Evolutionary conservation across 257 asterid genomes (phyloP).

Genomic region (Ocimum tenuiflorum): DNA sequence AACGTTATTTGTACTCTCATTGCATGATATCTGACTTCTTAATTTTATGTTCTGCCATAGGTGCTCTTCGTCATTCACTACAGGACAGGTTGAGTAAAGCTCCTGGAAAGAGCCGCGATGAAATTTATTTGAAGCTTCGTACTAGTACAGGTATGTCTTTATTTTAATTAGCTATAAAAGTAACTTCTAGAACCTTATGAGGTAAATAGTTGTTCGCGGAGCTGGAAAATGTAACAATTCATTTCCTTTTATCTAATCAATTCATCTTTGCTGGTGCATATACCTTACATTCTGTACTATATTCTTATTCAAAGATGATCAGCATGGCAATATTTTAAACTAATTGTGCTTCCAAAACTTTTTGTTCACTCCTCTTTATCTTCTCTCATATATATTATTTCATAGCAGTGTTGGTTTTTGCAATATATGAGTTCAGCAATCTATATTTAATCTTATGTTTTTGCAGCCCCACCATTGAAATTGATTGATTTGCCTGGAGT

Average conservation of each 20-base stretch:
- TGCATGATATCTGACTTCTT: slow-evolving; percentile 12
- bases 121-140: slow-evolving; percentile 81
- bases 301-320: background rate
- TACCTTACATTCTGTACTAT: background rate
- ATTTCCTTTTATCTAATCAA: background rate
- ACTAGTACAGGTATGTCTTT: slow-evolving; percentile 82
- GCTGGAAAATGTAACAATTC: background rate
- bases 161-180: background rate
- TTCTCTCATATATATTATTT: background rate
- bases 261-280: slow-evolving; percentile 9
- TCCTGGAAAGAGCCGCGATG: slow-evolving; percentile 83
- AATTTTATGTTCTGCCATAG: slow-evolving; percentile 33
- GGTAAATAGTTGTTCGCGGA: background rate
- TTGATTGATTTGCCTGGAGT: slow-evolving; percentile 96
- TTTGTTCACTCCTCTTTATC: background rate
- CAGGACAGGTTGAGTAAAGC: slow-evolving; percentile 85
- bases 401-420: background rate
- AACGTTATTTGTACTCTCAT: slow-evolving; percentile 9
- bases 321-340: background rate
- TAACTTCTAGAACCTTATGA: background rate
- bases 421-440: slow-evolving; percentile 1
- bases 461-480: slow-evolving; percentile 85
- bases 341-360: slow-evolving; percentile 6
- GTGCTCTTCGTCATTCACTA: slow-evolving; percentile 92
- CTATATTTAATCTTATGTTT: slow-evolving; percentile 21